Evolutionary conservation across 2,329 filamentous ascomycete species (phyloP), one percentile per base, ranked within the genome.

Genomic region (Xylariaceae sp.): DNA sequence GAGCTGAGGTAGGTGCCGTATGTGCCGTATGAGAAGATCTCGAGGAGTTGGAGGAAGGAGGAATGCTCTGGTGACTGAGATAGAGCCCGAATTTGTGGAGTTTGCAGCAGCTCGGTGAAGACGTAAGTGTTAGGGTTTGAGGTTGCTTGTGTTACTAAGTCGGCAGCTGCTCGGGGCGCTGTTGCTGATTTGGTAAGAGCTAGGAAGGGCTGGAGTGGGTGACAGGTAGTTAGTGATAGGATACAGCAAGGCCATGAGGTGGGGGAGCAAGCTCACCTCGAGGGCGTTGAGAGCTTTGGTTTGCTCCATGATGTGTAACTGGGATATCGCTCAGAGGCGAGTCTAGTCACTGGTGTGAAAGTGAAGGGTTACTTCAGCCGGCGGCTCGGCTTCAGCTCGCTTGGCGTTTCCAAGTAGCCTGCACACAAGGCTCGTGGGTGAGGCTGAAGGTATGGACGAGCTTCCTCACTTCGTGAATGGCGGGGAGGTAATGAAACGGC

Each of bases 11-110:
- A 96, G 57, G 85, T 80, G 48, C 79, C 72, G 74, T 89, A 96
- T 48, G 89, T 95, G 49, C 92, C 93, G 75, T 93, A 89, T 48
- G 90, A 88, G 69, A 98, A 98, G 59, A 94, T 84, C 67, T 91
- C 79, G 36, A 98, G 83, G 12, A 95, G 77, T 2, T 73, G 79
- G 40, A 93, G 75, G 67, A 88, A 70, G 3, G 71, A 56, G 2
- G 75, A 70, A 58, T 85, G 80, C 39, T 94, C 85, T 27, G 75
- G 63, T 7, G 65, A 65, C 32, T 80, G 64, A 32, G 74, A 73
- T 36, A 97, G 82, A 11, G 80, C 76, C 67, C 93, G 86, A 55
- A 97, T 83, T 57, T 88, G 82, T 0, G 87, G 82, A 1, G 83
- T 82, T 58, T 86, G 78, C 29, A 98, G 82, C n/a, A 98, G 83